phyloP scores from a whole-genome alignment of 176 grass and related monocot species.

The Pontederia crassipes region DNA sequence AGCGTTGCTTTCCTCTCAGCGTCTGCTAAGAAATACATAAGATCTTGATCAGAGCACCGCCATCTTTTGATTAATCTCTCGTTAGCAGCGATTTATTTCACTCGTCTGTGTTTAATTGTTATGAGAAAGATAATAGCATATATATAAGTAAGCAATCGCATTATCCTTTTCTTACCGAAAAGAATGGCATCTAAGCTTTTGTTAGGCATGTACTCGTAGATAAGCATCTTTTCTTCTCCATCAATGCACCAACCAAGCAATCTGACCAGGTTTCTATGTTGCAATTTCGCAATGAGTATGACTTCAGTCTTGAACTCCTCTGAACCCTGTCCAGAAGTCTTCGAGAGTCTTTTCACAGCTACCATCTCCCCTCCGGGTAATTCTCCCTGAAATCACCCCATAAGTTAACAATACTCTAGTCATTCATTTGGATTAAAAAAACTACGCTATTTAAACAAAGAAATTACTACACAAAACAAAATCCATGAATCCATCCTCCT shows the following conservation, averaged over 20 bases:
- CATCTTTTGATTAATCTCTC: too few relatives aligned
- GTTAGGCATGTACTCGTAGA: slow-evolving; percentile 52
- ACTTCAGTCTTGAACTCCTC: slow-evolving; percentile 46
- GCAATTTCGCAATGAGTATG: slow-evolving; percentile 41
- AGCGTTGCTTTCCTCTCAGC: slow-evolving; percentile 21
- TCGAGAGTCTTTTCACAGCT: slow-evolving; percentile 41
- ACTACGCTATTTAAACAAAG: slow-evolving; percentile 14
- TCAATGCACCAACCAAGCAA: slow-evolving; percentile 44
- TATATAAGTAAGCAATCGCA: neutral
- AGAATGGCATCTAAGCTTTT: slow-evolving; percentile 55
- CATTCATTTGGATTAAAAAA: slow-evolving; percentile 15
- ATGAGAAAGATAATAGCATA: neutral
- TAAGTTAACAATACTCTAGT: slow-evolving; percentile 21
- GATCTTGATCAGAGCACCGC: neutral
- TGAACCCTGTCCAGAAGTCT: slow-evolving; percentile 41
- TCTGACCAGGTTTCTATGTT: slow-evolving; percentile 44
- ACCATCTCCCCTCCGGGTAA: slow-evolving; percentile 25
- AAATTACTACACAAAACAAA: too few relatives aligned
- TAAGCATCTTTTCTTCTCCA: slow-evolving; percentile 36
- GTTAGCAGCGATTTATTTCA: too few relatives aligned
- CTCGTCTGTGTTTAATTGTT: neutral
- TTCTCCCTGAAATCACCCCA: slow-evolving; percentile 33
- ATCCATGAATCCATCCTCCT: too few relatives aligned
- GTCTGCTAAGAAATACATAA: slow-evolving; percentile 8
- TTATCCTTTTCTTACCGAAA: slow-evolving; percentile 25